Conservation (phyloP, 2,329 filamentous ascomycete genomes). For the Lachnellula cervina region DNA sequence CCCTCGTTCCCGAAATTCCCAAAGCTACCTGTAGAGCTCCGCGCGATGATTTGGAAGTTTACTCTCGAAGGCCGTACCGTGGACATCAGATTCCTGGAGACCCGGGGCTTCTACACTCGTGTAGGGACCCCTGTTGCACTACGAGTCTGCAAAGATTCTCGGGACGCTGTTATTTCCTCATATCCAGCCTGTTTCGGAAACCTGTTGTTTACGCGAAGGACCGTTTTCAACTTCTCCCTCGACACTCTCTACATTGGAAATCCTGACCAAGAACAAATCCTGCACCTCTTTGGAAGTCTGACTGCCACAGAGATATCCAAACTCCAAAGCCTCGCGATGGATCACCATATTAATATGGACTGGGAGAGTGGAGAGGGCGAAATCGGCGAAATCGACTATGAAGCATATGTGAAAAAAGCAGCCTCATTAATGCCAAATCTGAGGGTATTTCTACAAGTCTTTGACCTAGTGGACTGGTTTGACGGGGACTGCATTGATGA, state of each 20-base stretch:
- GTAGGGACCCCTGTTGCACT: conserved; percentile 7
- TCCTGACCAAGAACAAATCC: not conserved
- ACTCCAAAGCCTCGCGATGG: conserved; percentile 12
- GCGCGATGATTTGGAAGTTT: conserved; percentile 14
- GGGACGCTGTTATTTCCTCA: not conserved
- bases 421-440: conserved; percentile 2
- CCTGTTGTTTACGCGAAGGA: conserved; percentile 3
- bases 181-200: conserved; percentile 18
- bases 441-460: conserved; percentile 2
- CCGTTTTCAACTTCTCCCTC: conserved; percentile 18
- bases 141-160: conserved; percentile 13
- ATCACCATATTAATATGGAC: not conserved
- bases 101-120: conserved; percentile 10
- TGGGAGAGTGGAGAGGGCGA: not conserved
- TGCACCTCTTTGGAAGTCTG: conserved; percentile 8
- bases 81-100: conserved; percentile 1
- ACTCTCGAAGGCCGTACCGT: conserved; percentile 12
- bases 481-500: not conserved
- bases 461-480: conserved; percentile 2
- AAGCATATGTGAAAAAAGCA: not conserved
- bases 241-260: conserved; percentile 17
- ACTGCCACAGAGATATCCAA: not conserved
- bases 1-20: conserved; percentile 10
- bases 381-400: not conserved
- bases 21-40: conserved; percentile 19